Percentiles rank a stretch among this genome's conserved stretches.
phyloP scores from a whole-genome alignment of 495 filamentous ascomycete genomes.

The Glonium stellatum region DNA sequence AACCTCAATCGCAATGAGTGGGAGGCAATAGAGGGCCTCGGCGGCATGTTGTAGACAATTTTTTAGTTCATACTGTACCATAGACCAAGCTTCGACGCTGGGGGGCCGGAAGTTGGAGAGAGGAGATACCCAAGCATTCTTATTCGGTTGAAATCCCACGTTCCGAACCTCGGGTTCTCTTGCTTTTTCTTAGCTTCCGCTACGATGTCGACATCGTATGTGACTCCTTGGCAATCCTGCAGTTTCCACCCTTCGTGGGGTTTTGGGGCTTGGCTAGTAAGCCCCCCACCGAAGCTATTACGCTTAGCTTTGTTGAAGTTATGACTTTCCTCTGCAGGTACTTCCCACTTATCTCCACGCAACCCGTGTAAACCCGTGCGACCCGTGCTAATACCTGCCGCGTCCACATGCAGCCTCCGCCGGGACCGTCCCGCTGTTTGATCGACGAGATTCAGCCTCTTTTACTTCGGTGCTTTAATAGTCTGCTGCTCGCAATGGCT shows the following conservation, averaged over 20 bases:
- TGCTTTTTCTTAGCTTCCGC: too few species aligned
- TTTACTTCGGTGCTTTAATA: background rate
- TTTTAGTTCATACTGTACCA: background rate
- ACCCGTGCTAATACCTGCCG: too few species aligned
- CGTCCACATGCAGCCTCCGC: constrained; percentile 10
- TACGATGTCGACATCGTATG: too few species aligned
- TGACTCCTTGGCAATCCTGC: background rate
- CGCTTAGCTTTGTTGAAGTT: constrained; percentile 1
- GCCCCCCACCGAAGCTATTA: constrained; percentile 11
- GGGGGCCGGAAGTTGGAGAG: background rate
- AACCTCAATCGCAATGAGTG: constrained; percentile 45
- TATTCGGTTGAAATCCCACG: too few species aligned
- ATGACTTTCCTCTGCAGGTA: constrained; percentile 26
- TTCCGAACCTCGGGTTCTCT: too few species aligned
- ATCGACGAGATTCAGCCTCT: background rate
- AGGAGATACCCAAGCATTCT: background rate
- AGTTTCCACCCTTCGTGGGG: background rate
- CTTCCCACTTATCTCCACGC: constrained; percentile 17
- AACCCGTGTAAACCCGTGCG: constrained; percentile 12
- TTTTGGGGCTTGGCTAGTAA: constrained; percentile 15
- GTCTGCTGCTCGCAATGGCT: too few species aligned
- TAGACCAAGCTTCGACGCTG: background rate
- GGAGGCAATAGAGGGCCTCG: background rate
- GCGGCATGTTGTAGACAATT: background rate
- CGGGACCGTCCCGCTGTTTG: constrained; percentile 6